These are phyloP conservation scores for Piper betle DNA, from an alignment of 164 flowering plant genomes.

Conservation along the genomic window DNA sequence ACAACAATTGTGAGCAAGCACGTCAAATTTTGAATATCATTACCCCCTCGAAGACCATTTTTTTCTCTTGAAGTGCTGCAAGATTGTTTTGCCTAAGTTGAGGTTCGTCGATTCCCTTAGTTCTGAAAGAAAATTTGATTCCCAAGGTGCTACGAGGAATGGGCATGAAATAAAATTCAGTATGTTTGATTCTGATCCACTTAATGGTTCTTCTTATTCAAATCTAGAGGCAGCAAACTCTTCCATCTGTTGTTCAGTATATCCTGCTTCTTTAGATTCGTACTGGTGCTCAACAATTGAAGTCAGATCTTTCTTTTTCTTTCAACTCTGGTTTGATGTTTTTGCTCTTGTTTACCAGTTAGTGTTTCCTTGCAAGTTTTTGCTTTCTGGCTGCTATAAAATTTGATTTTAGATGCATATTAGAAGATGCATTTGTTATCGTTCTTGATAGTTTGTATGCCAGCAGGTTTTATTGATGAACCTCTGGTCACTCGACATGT, in stretches of 20 bases:
- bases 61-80: constrained; percentile 50
- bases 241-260: neutral
- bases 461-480: constrained; percentile 64
- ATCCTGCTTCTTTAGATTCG: neutral
- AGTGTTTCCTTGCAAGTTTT: neutral
- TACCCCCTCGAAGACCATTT: constrained; percentile 16
- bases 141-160: neutral
- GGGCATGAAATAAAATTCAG: neutral
- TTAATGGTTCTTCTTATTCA: neutral
- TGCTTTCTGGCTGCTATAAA: neutral
- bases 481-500: constrained; percentile 33
- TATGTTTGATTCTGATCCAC: neutral
- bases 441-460: neutral
- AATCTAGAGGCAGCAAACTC: neutral
- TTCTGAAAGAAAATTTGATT: constrained; percentile 20
- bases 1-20: neutral
- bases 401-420: neutral
- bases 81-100: constrained; percentile 26
- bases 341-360: neutral
- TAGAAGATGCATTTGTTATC: neutral
- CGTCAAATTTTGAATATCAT: too few species aligned
- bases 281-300: neutral
- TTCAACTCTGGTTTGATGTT: neutral
- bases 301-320: neutral
- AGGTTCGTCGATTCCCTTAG: constrained; percentile 17